These are phyloP conservation scores for Plasmopara muralis DNA, from an alignment of 352 stramenopile species.

Conservation along the genomic window DNA sequence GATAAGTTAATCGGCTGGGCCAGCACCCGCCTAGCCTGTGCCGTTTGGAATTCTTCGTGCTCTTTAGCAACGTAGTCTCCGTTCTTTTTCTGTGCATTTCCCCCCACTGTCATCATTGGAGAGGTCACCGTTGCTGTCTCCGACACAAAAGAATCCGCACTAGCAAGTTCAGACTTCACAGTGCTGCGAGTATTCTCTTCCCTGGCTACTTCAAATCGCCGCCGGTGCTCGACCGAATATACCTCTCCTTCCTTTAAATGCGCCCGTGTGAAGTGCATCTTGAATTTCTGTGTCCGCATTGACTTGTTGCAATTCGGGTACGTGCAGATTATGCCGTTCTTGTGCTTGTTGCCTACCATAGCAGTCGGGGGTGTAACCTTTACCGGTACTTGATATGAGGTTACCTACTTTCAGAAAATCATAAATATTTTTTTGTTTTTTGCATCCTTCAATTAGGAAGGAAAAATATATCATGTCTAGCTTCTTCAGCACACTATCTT, in stretches of 20 bases:
- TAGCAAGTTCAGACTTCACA: constrained; percentile 10
- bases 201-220: constrained; percentile 68
- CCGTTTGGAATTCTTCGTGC: constrained; percentile 6
- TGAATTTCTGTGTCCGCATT: constrained; percentile 86
- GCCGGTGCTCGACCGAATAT: constrained; percentile 72
- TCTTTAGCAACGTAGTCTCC: constrained; percentile 2
- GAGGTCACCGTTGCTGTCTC: neutral
- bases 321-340: constrained; percentile 82
- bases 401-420: too few relatives aligned
- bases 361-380: neutral
- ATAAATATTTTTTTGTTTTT: too few relatives aligned
- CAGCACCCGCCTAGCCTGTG: constrained; percentile 12
- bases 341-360: constrained; percentile 86
- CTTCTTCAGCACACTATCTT: too few relatives aligned
- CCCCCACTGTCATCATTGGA: constrained; percentile 3
- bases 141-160: constrained; percentile 3
- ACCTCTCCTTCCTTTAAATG: constrained; percentile 71
- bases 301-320: constrained; percentile 75
- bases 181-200: constrained; percentile 31
- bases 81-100: constrained; percentile 2
- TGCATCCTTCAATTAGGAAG: too few relatives aligned
- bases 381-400: too few relatives aligned
- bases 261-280: constrained; percentile 73
- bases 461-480: too few relatives aligned
- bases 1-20: constrained; percentile 6